Conservation (phyloP, 345 rosid species). For the Eucalyptus cloeziana region DNA sequence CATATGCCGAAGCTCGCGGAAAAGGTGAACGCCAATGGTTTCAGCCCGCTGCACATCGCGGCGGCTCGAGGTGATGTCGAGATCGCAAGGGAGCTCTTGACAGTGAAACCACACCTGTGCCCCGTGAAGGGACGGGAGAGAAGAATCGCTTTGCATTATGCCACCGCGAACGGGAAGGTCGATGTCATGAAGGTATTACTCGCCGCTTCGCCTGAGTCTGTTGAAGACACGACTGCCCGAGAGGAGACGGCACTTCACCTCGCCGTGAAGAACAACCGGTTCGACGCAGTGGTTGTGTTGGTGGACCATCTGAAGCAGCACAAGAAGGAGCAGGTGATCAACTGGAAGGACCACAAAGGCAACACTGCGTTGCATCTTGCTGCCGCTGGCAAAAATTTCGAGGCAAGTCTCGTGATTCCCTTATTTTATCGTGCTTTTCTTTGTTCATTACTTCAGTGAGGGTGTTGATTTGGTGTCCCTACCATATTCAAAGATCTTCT, state of each 20-base stretch:
- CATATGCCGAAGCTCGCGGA: background rate
- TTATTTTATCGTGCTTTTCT: too few relatives aligned
- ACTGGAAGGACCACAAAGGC: too few relatives aligned
- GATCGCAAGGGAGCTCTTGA: background rate
- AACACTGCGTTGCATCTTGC: too few relatives aligned
- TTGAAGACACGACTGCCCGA: background rate
- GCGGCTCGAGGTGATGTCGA: background rate
- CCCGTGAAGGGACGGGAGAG: background rate
- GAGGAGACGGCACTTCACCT: background rate
- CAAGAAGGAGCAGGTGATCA: too few relatives aligned
- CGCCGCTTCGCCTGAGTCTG: fast-evolving
- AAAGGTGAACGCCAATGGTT: background rate
- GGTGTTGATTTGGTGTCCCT: too few relatives aligned
- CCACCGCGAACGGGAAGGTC: background rate
- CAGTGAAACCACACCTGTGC: background rate
- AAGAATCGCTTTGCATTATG: background rate
- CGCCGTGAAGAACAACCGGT: too few relatives aligned
- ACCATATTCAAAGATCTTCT: too few relatives aligned
- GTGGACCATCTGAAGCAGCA: too few relatives aligned
- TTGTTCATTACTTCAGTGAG: too few relatives aligned
- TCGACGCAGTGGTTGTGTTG: too few relatives aligned
- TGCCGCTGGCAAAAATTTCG: too few relatives aligned
- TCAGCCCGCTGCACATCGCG: background rate
- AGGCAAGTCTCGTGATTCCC: too few relatives aligned
- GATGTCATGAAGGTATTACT: background rate